Evolutionary conservation across 371 early-diverging fungal genomes (phyloP).

Genomic region (Lichtheimia hyalospora): DNA sequence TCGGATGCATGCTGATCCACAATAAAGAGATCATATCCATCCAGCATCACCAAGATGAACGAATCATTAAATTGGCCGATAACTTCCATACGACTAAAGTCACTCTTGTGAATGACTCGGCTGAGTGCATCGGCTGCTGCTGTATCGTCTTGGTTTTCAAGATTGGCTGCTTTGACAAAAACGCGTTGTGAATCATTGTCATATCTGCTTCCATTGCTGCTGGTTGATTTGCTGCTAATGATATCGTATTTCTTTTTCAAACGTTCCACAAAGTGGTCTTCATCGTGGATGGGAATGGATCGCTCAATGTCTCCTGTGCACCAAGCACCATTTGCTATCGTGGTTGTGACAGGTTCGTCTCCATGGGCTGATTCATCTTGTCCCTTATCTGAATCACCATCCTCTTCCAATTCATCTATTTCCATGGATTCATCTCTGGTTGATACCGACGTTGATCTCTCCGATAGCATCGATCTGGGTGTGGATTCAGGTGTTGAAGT

Average conservation of each 20-base stretch:
- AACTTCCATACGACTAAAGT: slow-evolving; percentile 84
- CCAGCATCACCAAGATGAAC: slow-evolving; percentile 86
- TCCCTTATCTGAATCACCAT: not conserved
- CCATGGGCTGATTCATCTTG: too few relatives aligned
- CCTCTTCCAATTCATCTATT: not conserved
- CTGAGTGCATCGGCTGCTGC: slow-evolving; percentile 56
- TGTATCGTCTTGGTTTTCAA: slow-evolving; percentile 46
- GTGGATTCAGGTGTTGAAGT: too few relatives aligned
- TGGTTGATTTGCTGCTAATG: too few relatives aligned
- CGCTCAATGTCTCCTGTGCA: not conserved
- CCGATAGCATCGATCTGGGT: too few relatives aligned
- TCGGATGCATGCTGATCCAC: slow-evolving; percentile 99
- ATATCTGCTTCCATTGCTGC: too few relatives aligned
- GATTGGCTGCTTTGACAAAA: slow-evolving; percentile 29
- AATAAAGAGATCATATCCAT: slow-evolving; percentile 78
- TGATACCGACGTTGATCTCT: too few relatives aligned
- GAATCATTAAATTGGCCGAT: slow-evolving; percentile 99
- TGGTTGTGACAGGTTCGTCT: not conserved
- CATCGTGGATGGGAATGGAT: not conserved
- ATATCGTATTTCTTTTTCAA: too few relatives aligned
- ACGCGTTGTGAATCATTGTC: too few relatives aligned
- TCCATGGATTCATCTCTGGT: not conserved
- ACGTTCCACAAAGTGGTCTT: too few relatives aligned
- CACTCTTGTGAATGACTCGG: slow-evolving; percentile 72
- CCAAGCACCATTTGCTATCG: not conserved